phyloP scores from a whole-genome alignment of 352 stramenopile genomes.

The Pythium plurisporium region DNA sequence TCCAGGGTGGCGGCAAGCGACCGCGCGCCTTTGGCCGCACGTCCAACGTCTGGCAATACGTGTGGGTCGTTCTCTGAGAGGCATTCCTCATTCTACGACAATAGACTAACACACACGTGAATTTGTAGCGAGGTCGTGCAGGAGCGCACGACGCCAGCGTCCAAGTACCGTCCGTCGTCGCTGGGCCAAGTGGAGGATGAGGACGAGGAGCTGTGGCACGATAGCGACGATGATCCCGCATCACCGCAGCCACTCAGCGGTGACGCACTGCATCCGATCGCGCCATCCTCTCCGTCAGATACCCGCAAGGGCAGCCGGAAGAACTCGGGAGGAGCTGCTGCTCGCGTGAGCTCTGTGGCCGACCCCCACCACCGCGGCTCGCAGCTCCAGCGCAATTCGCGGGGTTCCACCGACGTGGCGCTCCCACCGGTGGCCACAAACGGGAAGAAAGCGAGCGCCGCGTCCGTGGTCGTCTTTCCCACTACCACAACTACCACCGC shows the following conservation, averaged over 20 bases:
- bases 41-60: constrained; percentile 72
- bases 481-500: background rate
- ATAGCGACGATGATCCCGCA: background rate
- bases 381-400: background rate
- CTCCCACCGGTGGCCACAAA: constrained; percentile 15
- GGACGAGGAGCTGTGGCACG: constrained; percentile 2
- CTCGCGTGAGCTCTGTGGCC: background rate
- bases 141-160: constrained; percentile 27
- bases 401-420: constrained; percentile 28
- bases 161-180: constrained; percentile 11
- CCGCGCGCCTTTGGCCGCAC: constrained; percentile 57
- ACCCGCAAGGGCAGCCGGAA: background rate
- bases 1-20: constrained; percentile 2
- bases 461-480: background rate
- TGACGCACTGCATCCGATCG: constrained; percentile 13
- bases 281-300: background rate
- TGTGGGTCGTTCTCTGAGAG: too few relatives aligned
- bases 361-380: too few relatives aligned
- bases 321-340: background rate
- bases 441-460: background rate
- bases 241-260: background rate
- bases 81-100: too few relatives aligned
- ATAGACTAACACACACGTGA: too few relatives aligned
- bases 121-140: constrained; percentile 32
- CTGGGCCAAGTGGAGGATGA: constrained; percentile 9